Percentiles rank a stretch among this genome's conserved stretches.
Conservation (phyloP, 2,329 filamentous ascomycete species). For the Exophiala aquamarina region DNA sequence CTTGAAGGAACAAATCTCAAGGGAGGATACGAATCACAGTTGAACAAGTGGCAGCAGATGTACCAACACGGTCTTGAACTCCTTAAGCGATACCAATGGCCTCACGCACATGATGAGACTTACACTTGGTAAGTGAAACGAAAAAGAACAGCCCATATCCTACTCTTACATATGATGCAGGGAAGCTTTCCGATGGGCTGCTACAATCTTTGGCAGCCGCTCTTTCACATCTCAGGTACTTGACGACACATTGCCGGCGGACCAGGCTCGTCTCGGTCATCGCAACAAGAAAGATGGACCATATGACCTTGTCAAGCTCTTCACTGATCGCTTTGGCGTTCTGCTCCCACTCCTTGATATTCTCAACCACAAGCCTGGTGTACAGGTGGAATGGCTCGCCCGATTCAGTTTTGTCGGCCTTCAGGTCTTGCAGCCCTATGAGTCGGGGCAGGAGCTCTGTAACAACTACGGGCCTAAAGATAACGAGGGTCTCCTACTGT, state of each 20-base stretch:
- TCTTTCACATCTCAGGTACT: constrained; percentile 46
- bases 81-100: constrained; percentile 35
- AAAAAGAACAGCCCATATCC: constrained; percentile 9
- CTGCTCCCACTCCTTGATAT: constrained; percentile 71
- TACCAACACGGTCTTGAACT: constrained; percentile 36
- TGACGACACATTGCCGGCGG: constrained; percentile 31
- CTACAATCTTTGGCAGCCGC: constrained; percentile 44
- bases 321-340: constrained; percentile 63
- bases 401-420: constrained; percentile 39
- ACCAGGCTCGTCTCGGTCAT: constrained; percentile 27
- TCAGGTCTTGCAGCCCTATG: constrained; percentile 47
- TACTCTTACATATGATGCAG: constrained; percentile 26
- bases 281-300: constrained; percentile 28
- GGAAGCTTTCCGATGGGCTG: constrained; percentile 48
- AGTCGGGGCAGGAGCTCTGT: constrained; percentile 55
- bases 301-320: constrained; percentile 37
- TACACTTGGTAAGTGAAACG: constrained; percentile 39
- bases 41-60: constrained; percentile 37
- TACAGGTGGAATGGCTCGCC: constrained; percentile 60
- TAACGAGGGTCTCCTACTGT: constrained; percentile 63
- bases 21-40: constrained; percentile 31
- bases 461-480: constrained; percentile 78
- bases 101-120: constrained; percentile 27
- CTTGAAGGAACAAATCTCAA: constrained; percentile 36
- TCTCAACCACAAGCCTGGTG: constrained; percentile 66